phyloP scores from a whole-genome alignment of 169 alveolate genomes.

The Plasmodium coatneyi region DNA sequence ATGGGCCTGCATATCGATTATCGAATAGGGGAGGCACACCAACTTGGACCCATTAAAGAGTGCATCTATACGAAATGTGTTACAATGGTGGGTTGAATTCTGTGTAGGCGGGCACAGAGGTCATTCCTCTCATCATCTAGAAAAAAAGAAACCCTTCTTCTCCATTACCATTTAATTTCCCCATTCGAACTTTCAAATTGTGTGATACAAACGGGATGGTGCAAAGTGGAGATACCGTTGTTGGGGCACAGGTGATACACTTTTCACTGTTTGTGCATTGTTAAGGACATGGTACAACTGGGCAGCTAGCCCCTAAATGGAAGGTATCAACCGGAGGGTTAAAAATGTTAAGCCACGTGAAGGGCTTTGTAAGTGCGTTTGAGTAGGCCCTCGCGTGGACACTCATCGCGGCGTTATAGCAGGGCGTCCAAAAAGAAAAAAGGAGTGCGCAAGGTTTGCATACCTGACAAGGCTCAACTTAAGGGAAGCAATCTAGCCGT shows the following conservation, averaged over 20 bases:
- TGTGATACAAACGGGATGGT: neutral
- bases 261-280: neutral
- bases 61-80: neutral
- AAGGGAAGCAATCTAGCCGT: neutral
- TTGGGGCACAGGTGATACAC: neutral
- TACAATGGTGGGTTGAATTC: neutral
- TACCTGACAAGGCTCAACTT: neutral
- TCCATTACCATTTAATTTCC: neutral
- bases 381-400: neutral
- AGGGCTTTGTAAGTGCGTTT: neutral
- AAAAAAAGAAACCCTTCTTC: neutral
- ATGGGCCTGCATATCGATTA: neutral
- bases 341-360: neutral
- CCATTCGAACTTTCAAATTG: neutral
- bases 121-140: neutral
- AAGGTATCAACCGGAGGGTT: neutral
- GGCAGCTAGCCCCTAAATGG: neutral
- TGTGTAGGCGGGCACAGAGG: neutral
- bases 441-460: neutral
- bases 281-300: neutral
- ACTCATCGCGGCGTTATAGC: neutral
- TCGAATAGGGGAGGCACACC: neutral
- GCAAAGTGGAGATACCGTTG: neutral
- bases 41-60: neutral
- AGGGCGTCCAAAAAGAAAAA: neutral